Percentiles rank a stretch among this genome's conserved stretches.
Conservation (phyloP, 768 basidiomycete genomes). For the Xerocomus spinulosus region DNA sequence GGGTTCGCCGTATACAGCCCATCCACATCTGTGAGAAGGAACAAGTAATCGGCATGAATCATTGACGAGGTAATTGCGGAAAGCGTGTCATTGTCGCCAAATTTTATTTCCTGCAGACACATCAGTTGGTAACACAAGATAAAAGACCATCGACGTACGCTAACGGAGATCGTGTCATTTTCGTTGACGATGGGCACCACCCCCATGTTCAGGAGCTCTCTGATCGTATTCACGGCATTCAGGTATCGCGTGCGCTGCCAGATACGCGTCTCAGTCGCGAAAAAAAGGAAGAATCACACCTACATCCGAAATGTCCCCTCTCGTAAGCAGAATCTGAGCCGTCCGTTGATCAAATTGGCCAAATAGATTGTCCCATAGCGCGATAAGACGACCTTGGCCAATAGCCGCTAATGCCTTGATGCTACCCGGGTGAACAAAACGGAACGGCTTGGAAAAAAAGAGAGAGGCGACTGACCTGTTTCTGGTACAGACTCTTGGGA, state of each 20-base stretch:
- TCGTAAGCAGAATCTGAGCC: constrained; percentile 89
- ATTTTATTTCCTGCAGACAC: constrained; percentile 89
- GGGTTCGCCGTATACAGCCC: constrained; percentile 95
- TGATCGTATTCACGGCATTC: constrained; percentile 94
- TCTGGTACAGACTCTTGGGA: constrained; percentile 83
- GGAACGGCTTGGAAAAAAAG: neutral
- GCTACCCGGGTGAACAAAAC: constrained; percentile 19
- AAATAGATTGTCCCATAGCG: constrained; percentile 96
- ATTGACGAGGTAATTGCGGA: constrained; percentile 97
- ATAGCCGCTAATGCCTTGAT: constrained; percentile 89
- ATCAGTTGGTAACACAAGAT: neutral
- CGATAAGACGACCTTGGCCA: constrained; percentile 94
- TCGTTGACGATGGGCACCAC: constrained; percentile 99
- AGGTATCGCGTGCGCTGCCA: constrained; percentile 86
- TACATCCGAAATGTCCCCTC: constrained; percentile 98
- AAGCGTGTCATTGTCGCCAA: constrained; percentile 97
- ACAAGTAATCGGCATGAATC: constrained; percentile 97
- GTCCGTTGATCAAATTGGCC: constrained; percentile 92
- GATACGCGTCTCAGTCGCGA: constrained; percentile 5
- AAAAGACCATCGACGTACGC: constrained; percentile 50
- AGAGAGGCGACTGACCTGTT: constrained; percentile 62
- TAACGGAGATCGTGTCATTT: constrained; percentile 97
- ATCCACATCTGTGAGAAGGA: constrained; percentile 94
- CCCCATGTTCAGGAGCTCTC: constrained; percentile 87
- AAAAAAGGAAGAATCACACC: constrained; percentile 21